These are phyloP conservation scores for Pythium rhizo-oryzae DNA, from an alignment of 352 stramenopile species.

Conservation along the genomic window DNA sequence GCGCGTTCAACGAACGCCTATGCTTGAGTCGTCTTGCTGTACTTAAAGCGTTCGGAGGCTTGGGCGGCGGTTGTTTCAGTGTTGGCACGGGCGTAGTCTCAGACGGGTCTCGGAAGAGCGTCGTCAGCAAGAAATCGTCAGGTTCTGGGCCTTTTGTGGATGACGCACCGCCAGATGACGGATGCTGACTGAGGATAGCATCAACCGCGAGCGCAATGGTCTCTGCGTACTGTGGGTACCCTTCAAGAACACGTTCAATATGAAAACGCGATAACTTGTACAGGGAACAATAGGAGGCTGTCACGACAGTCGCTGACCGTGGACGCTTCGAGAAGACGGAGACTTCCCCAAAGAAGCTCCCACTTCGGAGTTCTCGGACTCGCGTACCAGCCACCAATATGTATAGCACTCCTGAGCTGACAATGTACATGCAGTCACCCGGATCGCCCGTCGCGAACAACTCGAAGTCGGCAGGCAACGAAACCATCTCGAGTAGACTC, in stretches of 20 bases:
- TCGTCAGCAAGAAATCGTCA: constrained; percentile 61
- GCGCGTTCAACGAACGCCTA: constrained; percentile 8
- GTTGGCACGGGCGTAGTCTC: background rate
- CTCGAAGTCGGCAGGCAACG: constrained; percentile 53
- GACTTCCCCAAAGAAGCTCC: constrained; percentile 73
- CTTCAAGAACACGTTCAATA: constrained; percentile 59
- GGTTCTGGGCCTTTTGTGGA: background rate
- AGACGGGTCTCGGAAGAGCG: constrained; percentile 42
- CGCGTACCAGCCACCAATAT: constrained; percentile 62
- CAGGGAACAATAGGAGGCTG: constrained; percentile 64
- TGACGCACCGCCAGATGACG: background rate
- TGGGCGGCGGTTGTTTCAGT: background rate
- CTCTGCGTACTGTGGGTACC: constrained; percentile 55
- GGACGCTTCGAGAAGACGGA: constrained; percentile 67
- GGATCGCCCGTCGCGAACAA: constrained; percentile 58
- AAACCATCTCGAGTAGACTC: constrained; percentile 65
- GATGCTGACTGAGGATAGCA: constrained; percentile 46
- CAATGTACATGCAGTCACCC: constrained; percentile 79
- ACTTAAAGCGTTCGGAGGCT: too few species aligned
- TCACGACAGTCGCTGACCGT: constrained; percentile 59
- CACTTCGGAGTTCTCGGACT: constrained; percentile 65
- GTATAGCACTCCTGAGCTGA: constrained; percentile 61
- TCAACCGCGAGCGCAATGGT: constrained; percentile 50
- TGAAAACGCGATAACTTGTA: constrained; percentile 68
- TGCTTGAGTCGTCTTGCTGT: constrained; percentile 1